Percentiles rank a stretch among this genome's conserved stretches.
Conservation (phyloP, 129 eudicot species). For the Kitagawia praeruptora region DNA sequence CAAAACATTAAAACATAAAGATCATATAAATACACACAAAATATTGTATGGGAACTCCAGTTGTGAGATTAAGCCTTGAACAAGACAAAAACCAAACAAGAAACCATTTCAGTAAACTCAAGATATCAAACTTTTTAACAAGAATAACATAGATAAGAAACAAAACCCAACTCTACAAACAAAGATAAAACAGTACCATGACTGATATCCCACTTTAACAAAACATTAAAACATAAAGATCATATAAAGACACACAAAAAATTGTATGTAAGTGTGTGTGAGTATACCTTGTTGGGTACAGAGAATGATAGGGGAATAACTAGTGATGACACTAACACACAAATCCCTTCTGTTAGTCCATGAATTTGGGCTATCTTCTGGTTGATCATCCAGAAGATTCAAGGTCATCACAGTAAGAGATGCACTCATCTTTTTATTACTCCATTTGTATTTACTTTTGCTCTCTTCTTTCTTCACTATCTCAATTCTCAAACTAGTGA, state of each 20-base stretch:
- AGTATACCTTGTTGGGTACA: constrained; percentile 88
- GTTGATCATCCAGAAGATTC: constrained; percentile 91
- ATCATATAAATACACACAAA: constrained; percentile 8
- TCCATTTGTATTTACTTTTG: not conserved
- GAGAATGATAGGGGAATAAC: constrained; percentile 76
- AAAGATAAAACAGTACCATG: constrained; percentile 21
- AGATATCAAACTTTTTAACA: not conserved
- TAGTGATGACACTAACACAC: constrained; percentile 88
- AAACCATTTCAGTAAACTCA: constrained; percentile 13
- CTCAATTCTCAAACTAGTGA: not conserved
- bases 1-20: constrained; percentile 21
- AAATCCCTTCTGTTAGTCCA: constrained; percentile 95
- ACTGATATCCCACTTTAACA: constrained; percentile 22
- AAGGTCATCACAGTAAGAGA: constrained; percentile 86
- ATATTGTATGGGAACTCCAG: constrained; percentile 40
- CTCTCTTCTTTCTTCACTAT: not conserved
- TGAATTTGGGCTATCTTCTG: constrained; percentile 71
- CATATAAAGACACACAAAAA: not conserved
- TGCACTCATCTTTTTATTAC: constrained; percentile 59
- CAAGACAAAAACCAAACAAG: constrained; percentile 8
- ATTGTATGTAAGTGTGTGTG: not conserved
- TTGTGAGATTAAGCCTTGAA: constrained; percentile 79
- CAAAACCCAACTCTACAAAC: constrained; percentile 26
- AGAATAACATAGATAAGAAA: constrained; percentile 10
- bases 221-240: constrained; percentile 27